Evolutionary conservation across 139 green algal species (phyloP), one percentile per base, ranked within the genome.

Genomic region (Chlorella sp.): DNA sequence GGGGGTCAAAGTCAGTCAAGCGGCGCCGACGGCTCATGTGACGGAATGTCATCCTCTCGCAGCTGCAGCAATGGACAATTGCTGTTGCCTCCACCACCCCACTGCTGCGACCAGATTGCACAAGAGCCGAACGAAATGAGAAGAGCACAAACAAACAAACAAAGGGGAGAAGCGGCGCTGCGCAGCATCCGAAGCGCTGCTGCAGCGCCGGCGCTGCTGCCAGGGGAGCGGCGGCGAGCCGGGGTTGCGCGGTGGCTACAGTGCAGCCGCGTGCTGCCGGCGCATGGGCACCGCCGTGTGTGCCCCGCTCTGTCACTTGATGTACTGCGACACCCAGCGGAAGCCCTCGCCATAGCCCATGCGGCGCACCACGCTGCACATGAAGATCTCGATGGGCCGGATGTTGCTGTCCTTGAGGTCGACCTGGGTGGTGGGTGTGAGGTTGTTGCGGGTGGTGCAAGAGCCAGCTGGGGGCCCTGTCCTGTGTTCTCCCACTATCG

Each of bases 301-400:
- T 25, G 1, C 14, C 5, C 31, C 17, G 45, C 3, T 27, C 25
- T n/a, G 8, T 79, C 74, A 87, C 79, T 95, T 94, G 79, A 98
- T 97, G 90, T 98, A 99, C 84, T 99, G 95, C 2, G 91, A 95
- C 33, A 98, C 70, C 95, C 96, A 99, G 68, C 93, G 90, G 93
- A 99, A 98, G 35, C 95, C 96, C 62, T 98, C 94, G 38, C 91
- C 94, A 82, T 98, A 98, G 17, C 91, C 91, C 92, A 93, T 93
- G 58, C 88, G 84, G 41, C 87, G 72, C 62, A 98, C 94, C 63
- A 98, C 93, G 51, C 87, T 95, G 91, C 95, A 98, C 94, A 98
- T 98, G 83, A 96, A 98, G 35, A 98, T 90, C 82, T 99, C 96
- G 59, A 98, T 93, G 1, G 96, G 92, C 9, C 96, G 86, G 40